Base-by-base conservation (phyloP, 2,329 filamentous ascomycete species). In the Thermomyces lanuginosus region DNA sequence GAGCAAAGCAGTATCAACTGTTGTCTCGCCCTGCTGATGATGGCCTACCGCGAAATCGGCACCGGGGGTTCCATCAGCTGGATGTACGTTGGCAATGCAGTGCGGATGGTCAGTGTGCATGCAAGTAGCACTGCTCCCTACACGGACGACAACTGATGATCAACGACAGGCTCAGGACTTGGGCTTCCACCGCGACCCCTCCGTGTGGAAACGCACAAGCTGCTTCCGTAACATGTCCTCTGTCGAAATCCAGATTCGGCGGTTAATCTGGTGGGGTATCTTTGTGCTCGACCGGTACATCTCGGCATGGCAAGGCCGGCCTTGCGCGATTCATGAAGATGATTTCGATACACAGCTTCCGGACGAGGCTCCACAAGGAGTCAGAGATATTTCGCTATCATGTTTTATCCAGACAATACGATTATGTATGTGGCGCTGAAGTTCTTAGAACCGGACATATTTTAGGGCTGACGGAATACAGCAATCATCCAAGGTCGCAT, bases 201-300 rank as follows among this genome's bases (percentile, higher is more conserved):
- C 30, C 9, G 19, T 32, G 13, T 32, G 30, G 30, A 32, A 32
- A 18, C 29, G 30, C 10, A 29, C 27, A 13, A 12, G 23, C 10
- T 32, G 30, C 19, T 32, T 32, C 22, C 27, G 20, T n/a, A 32
- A 30, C 18, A 32, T 32, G 30, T 30, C 30, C 14, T 24, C 13
- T 7, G 23, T 32, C 16, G 30, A 32, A 8, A 30, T 32, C 13
- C 30, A 32, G 8, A 30, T 32, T 7, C 27, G 30, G 7, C 30
- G 30, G 5, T n/a, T 30, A 16, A 32, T 32, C 19, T 32, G 30
- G 30, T 32, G 30, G 30, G 30, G 31, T 4, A 24, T 28, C 14
- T 33, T 33, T 27, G 31, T 33, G n/a, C 24, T 33, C 4, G 31
- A 33, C 21, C 10, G 31, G 27, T 33, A 33, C 14, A 30, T 33